A percentile compares a stretch with the other conserved stretches of the same genome.
These are phyloP conservation scores for Eucalyptus marginata DNA, from an alignment of 345 rosid genomes.

Conservation along the genomic window DNA sequence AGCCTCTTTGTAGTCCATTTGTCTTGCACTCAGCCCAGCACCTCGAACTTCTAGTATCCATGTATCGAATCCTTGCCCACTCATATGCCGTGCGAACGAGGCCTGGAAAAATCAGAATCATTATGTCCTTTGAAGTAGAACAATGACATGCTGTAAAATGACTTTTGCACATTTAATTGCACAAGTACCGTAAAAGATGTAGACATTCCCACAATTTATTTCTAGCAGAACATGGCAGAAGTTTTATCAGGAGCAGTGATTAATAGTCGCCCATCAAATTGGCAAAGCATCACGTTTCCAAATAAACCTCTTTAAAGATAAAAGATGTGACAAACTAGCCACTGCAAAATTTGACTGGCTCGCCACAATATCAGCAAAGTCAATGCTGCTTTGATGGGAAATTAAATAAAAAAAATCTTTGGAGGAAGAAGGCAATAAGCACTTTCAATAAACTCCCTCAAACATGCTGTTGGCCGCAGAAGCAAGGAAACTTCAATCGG, in stretches of 20 bases:
- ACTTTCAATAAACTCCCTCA: background rate
- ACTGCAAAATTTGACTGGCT: background rate
- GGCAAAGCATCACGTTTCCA: background rate
- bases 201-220: background rate
- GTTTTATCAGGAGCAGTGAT: background rate
- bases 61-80: slow-evolving; percentile 70
- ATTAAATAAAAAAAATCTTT: background rate
- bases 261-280: background rate
- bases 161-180: background rate
- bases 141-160: background rate
- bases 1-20: slow-evolving; percentile 8
- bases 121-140: background rate
- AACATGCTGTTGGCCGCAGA: background rate
- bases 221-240: background rate
- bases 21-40: slow-evolving; percentile 57
- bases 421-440: background rate
- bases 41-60: slow-evolving; percentile 89
- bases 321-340: background rate
- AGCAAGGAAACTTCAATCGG: rapidly evolving
- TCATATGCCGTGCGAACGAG: slow-evolving; percentile 81
- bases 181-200: background rate
- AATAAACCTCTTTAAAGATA: background rate
- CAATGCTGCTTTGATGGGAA: background rate
- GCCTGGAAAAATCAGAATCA: slow-evolving; percentile 17
- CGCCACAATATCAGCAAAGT: background rate